Conservation (phyloP, 2,329 filamentous ascomycete genomes). For the Fusarium chlamydosporum region DNA sequence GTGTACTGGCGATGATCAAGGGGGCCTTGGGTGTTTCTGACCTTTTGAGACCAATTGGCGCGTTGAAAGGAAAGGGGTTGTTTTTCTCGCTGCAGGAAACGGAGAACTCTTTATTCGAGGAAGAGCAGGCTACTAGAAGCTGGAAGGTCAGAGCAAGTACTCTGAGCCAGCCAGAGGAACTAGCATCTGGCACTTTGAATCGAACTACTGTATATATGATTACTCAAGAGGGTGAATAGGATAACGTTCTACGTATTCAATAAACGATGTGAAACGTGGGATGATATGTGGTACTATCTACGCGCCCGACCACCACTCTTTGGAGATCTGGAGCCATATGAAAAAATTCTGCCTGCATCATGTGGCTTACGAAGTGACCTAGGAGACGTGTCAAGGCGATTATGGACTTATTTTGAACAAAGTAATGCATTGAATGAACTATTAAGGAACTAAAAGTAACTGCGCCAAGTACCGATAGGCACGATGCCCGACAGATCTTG, state of each 20-base stretch:
- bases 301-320: too few relatives aligned
- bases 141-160: conserved; percentile 41
- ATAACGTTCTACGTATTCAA: conserved; percentile 6
- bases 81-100: conserved; percentile 20
- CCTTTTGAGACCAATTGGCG: conserved; percentile 32
- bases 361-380: too few relatives aligned
- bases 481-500: neutral
- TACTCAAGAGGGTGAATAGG: conserved; percentile 20
- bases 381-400: neutral
- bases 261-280: neutral
- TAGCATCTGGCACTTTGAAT: conserved; percentile 7
- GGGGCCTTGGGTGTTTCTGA: conserved; percentile 14
- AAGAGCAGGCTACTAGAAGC: conserved; percentile 42
- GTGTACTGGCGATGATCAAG: conserved; percentile 16
- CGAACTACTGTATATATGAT: conserved; percentile 29
- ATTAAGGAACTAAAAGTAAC: neutral
- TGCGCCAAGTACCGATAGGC: neutral
- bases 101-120: conserved; percentile 28
- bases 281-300: too few relatives aligned
- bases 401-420: neutral
- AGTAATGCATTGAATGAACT: neutral
- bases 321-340: neutral
- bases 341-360: neutral
- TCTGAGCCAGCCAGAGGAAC: conserved; percentile 28
- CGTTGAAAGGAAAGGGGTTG: conserved; percentile 28